A percentile compares a stretch with the other conserved stretches of the same genome.
These are phyloP conservation scores for Tetrapisispora arboricola DNA, from an alignment of 805 yeast genomes.

Conservation along the genomic window DNA sequence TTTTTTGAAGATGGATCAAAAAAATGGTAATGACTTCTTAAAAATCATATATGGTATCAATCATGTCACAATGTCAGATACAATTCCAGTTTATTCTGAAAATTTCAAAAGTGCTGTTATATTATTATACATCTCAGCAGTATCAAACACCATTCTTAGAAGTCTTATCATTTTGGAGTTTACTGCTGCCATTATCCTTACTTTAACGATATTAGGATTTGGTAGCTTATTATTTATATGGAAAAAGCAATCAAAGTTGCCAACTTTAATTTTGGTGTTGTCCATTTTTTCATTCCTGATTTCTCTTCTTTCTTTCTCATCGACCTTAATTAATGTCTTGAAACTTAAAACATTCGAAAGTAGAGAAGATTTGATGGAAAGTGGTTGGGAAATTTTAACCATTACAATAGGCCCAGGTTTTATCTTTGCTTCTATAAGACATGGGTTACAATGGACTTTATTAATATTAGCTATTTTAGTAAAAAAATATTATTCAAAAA, in stretches of 20 bases:
- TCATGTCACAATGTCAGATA: constrained; percentile 2
- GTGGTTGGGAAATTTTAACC: constrained; percentile 15
- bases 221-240: constrained; percentile 9
- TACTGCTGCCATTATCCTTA: constrained; percentile 5
- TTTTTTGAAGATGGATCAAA: constrained; percentile 12
- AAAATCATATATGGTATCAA: constrained; percentile 9
- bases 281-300: constrained; percentile 4
- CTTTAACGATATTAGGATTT: constrained; percentile 7
- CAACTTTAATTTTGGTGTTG: constrained; percentile 5
- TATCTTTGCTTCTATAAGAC: constrained; percentile 12
- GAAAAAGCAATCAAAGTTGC: constrained; percentile 6
- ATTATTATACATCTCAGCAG: constrained; percentile 8
- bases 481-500: constrained; percentile 6
- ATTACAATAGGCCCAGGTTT: constrained; percentile 16
- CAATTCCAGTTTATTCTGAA: constrained; percentile 1
- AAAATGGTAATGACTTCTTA: constrained; percentile 11
- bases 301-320: constrained; percentile 8
- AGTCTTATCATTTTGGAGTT: constrained; percentile 8
- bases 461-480: constrained; percentile 8
- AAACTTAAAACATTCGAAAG: constrained; percentile 13
- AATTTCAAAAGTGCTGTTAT: constrained; percentile 12
- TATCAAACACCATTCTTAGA: constrained; percentile 9
- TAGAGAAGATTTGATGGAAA: background rate
- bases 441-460: constrained; percentile 8
- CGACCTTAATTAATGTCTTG: constrained; percentile 8